Evolutionary conservation across 768 basidiomycete genomes (phyloP).

Genomic region (Phaeolepiota aurea): DNA sequence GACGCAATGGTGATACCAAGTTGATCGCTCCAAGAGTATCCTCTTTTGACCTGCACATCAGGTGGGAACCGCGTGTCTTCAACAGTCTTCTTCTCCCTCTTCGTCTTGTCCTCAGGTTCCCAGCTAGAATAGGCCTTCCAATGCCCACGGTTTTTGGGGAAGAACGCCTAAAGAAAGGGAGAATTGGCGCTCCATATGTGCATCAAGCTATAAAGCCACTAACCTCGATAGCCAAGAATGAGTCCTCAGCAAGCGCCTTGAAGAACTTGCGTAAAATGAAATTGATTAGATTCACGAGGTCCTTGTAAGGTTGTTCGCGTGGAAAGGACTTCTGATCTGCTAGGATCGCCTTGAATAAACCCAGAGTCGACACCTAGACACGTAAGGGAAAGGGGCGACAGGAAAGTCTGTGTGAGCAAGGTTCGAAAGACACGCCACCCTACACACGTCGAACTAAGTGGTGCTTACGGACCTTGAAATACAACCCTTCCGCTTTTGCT

Average conservation of each 20-base stretch:
- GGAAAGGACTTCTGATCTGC: constrained; percentile 76
- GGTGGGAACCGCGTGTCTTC: constrained; percentile 41
- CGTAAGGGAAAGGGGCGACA: constrained; percentile 5
- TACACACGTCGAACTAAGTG: constrained; percentile 11
- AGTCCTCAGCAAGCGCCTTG: constrained; percentile 78
- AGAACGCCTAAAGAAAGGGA: constrained; percentile 56
- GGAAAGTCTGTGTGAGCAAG: constrained; percentile 8
- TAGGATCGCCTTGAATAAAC: constrained; percentile 82
- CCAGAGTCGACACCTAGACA: constrained; percentile 76
- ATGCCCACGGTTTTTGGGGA: constrained; percentile 78
- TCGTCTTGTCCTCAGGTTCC: constrained; percentile 45
- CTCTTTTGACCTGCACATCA: constrained; percentile 80
- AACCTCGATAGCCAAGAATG: constrained; percentile 87
- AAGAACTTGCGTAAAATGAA: constrained; percentile 91
- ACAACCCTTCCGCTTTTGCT: constrained; percentile 89
- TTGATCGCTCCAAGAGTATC: constrained; percentile 84
- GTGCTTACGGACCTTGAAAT: constrained; percentile 71
- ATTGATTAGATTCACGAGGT: constrained; percentile 76
- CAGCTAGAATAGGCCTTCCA: constrained; percentile 84
- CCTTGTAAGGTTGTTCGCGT: constrained; percentile 70
- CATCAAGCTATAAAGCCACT: constrained; percentile 9
- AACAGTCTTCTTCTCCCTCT: constrained; percentile 24
- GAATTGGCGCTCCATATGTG: background rate
- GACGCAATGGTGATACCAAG: constrained; percentile 77
- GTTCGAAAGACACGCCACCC: constrained; percentile 9